Evolutionary conservation across 768 basidiomycete genomes (phyloP), one percentile per base, ranked within the genome.

Genomic region (Kondoa malvinella): DNA sequence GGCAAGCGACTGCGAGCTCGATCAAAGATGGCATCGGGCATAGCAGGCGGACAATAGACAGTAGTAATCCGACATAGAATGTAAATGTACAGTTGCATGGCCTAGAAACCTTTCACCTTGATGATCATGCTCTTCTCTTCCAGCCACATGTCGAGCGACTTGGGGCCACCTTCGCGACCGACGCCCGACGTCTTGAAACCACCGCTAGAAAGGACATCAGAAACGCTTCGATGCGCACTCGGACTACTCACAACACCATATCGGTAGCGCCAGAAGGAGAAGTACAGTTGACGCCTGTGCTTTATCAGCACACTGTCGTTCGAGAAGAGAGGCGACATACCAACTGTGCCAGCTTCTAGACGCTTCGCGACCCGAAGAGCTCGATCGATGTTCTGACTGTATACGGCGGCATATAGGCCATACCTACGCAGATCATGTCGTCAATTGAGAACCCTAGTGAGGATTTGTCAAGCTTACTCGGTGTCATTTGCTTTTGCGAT

Each of bases 401-500:
- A 69, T 2, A 69, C 68, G 58, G 68, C 34, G 15, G 68, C 67
- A 33, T 67, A 59, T 25, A 34, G 62, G 26, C 62, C 66, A 56
- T 59, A 25, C 26, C n/a, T 34, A 16, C 57, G 26, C 8, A n/a
- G n/a, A 31, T 50, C 26, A 30, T 62, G 8, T 25, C 30, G 25
- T 1, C 31, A n/a, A 66, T 12, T 14, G 1, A 34, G 14, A 27
- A 26, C 27, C 17, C 26, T 30, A 30, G 27, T 30, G 15, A 64
- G n/a, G 25, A 30, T 21, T 64, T 30, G 30, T 57, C 21, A 26
- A n/a, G 25, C 62, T 14, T 21, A 71, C 58, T 79, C 74, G 0
- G 88, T 86, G 74, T 92, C 86, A 77, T 97, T 97, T 30, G 89
- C 91, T 59, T 71, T 65, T 3, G 66, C 69, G 70, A 80, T 71